Base-by-base conservation (phyloP, 305 asterid genomes). In the Fraxinus velutina region DNA sequence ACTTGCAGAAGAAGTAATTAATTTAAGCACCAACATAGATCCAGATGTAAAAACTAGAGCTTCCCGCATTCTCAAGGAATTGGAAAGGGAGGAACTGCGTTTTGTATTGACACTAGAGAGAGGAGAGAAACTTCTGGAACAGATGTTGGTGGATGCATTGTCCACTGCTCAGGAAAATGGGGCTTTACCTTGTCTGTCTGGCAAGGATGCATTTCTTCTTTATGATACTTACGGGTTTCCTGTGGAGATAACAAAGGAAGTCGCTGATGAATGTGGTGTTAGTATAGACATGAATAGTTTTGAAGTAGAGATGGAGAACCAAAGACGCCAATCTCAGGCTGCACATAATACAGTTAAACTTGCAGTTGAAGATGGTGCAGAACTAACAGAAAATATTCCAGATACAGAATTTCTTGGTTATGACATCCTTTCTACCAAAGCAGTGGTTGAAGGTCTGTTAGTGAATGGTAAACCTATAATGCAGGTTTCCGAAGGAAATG, bases 151-250 rank as follows among this genome's bases (percentile, higher is more conserved):
- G n/a, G 91, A 88, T 78, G 94, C 98, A 52, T 79, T 92, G 82
- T 83, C 85, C 75, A 84, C 44, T 75, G 87, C 93, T 29, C 84
- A 85, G 86, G 76, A 30, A 44, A 88, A 86, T 22, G 91, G 88
- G 83, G 84, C 85, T 12, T 85, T 80, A 50, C 95, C 98, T 22
- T 88, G 88, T 87, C 77, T 95, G 64, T 91, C 96, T n/a, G 99
- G 99, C 39, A 91, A 92, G 86, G 94, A 92, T 75, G 97, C 93
- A 37, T 95, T 95, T 89, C 86, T 95, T 81, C 88, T 95, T 19
- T 95, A 94, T 39, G 99, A 95, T 84, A 95, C 99, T 1, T 94
- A 83, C 64, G 99, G 98, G 1, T 95, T 92, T 88, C 99, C 99
- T 0, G 96, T 92, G 60, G 99, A 95, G 86, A 95, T 95, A 85